Evolutionary conservation across 345 rosid species (phyloP), one percentile per base, ranked within the genome.

Genomic region (Triadica sebifera): DNA sequence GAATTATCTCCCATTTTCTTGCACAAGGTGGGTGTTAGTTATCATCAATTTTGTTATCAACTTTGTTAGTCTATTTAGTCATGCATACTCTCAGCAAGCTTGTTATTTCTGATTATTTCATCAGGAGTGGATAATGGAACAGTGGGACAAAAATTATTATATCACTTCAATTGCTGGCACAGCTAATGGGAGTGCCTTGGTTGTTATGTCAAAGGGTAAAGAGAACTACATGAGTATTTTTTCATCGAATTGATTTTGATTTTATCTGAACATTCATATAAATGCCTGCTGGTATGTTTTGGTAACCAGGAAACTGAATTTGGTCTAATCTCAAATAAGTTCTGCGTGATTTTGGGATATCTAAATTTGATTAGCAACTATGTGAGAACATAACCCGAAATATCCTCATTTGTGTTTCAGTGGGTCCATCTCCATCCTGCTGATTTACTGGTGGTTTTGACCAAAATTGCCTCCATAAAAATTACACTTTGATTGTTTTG

Each of bases 201-300:
- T 76, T 41, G 79, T 76, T 53, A 70, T 76, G 74, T 76, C 79
- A 70, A 70, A 76, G 15, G 79, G 79, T 70, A 41, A 69, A 29
- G 45, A 19, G 12, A 52, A 69, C 9, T 8, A 5, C 4, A 51
- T 11, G 17, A 11, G 69, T 57, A 47, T 22, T 0, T n/a, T 49
- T 47, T 16, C 60, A 8, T 63, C 10, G 2, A 58, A 9, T 37
- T 62, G 2, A 8, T 29, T 29, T 43, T n/a, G 15, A 22, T 64
- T 64, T 5, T 25, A 43, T 60, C 17, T 59, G 15, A 12, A 59
- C 37, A 20, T 59, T 59, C 41, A 9, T 60, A 41, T 8, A 20
- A 17, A 19, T 43, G 52, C 19, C n/a, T 24, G 5, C 9, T 46
- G 53, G 5, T 6, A 15, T 65, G 53, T 15, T 39, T 12, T 8